Evolutionary conservation across 257 asterid species (phyloP).

Genomic region (Solanum arcanum): DNA sequence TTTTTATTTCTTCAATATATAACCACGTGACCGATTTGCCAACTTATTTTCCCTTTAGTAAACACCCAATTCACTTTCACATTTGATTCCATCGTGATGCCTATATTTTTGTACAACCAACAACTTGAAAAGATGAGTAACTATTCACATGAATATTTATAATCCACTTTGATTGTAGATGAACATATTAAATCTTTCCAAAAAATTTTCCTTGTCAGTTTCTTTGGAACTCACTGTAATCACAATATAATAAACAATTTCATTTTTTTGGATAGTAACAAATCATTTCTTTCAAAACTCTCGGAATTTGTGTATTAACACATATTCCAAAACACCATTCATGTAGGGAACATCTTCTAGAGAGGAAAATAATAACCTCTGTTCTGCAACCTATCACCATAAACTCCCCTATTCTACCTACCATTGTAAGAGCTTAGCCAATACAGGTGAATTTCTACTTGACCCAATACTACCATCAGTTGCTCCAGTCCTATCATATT

Average conservation of each 20-base stretch:
- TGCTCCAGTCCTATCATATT: conserved; percentile 49
- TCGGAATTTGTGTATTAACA: not conserved
- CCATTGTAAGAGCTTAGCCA: conserved; percentile 13
- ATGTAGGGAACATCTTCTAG: not conserved
- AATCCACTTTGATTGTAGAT: not conserved
- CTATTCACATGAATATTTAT: not conserved
- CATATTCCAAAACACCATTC: not conserved
- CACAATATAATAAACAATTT: not conserved
- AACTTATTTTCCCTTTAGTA: not conserved
- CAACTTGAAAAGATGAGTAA: not conserved
- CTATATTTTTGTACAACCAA: not conserved
- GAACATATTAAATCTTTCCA: not conserved
- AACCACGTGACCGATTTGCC: not conserved
- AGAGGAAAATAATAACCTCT: not conserved
- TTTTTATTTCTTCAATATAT: not conserved
- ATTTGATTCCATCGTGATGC: not conserved
- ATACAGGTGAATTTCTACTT: conserved; percentile 35
- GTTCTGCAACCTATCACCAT: conserved; percentile 40
- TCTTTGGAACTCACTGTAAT: not conserved
- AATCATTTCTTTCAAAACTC: not conserved
- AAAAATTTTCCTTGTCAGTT: not conserved
- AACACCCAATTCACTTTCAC: not conserved
- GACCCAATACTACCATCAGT: conserved; percentile 56
- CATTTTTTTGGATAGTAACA: not conserved
- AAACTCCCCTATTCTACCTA: conserved; percentile 43